Percentiles rank a stretch among this genome's conserved stretches.
Conservation (phyloP, 805 yeast species). For the Candida hungchunana region DNA sequence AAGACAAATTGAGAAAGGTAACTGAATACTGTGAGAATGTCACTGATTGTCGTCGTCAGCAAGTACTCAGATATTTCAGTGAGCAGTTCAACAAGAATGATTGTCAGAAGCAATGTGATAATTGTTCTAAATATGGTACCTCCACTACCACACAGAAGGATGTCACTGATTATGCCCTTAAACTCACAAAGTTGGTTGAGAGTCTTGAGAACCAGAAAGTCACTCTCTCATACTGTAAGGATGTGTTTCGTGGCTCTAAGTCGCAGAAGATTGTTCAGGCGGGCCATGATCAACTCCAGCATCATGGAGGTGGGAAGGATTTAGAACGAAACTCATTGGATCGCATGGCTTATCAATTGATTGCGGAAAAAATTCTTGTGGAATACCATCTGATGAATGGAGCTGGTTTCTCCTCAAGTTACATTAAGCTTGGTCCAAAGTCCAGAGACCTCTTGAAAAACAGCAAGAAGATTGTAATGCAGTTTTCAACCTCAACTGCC, state of each 20-base stretch:
- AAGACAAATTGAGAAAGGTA: slow-evolving; percentile 73
- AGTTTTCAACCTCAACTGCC: slow-evolving; percentile 33
- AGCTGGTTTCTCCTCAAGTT: slow-evolving; percentile 78
- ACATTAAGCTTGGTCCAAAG: slow-evolving; percentile 59
- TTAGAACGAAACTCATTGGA: slow-evolving; percentile 69
- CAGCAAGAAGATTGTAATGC: slow-evolving; percentile 43
- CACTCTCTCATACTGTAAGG: slow-evolving; percentile 78
- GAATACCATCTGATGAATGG: slow-evolving; percentile 72
- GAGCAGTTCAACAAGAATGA: slow-evolving; percentile 65
- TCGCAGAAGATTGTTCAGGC: slow-evolving; percentile 53
- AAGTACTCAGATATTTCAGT: slow-evolving; percentile 86
- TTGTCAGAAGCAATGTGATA: slow-evolving; percentile 80
- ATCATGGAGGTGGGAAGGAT: slow-evolving; percentile 67
- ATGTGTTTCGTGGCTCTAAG: slow-evolving; percentile 72
- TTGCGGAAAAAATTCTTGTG: slow-evolving; percentile 57
- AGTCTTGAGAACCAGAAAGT: slow-evolving; percentile 54
- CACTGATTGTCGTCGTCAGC: slow-evolving; percentile 85
- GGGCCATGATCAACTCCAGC: slow-evolving; percentile 57
- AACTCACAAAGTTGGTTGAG: slow-evolving; percentile 56
- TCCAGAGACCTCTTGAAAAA: slow-evolving; percentile 46
- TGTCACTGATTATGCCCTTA: slow-evolving; percentile 59
- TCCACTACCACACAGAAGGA: slow-evolving; percentile 51
- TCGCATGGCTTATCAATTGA: slow-evolving; percentile 74
- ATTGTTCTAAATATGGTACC: slow-evolving; percentile 52
- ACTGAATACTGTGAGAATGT: slow-evolving; percentile 87